Evolutionary conservation across 495 filamentous ascomycete genomes (phyloP), one percentile per base, ranked within the genome.

Genomic region (Penicillium egyptiacum): DNA sequence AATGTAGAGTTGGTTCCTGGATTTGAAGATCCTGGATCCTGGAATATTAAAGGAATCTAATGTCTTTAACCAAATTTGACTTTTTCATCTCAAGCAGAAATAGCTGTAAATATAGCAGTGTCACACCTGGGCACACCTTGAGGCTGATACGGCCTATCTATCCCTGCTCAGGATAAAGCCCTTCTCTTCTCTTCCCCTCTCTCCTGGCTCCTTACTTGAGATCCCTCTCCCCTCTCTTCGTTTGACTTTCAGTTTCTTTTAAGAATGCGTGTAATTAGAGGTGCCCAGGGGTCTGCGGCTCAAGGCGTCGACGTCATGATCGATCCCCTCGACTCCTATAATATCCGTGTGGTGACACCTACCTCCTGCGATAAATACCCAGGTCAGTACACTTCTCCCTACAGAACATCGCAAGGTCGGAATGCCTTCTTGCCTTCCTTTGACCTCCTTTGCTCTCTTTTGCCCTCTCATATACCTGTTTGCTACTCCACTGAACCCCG

Each of bases 301-400:
- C 53, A 56, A 39, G 57, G 68, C 31, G 52, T 68, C 53, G 57
- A 69, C 31, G 52, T 68, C 53, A 62, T 60, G 55, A 57, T 74
- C 57, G 61, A 63, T 51, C 50, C 63, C 11, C 60, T 71, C 25
- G 65, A 71, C 59, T 55, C 65, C 55, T 72, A 65, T 43, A 64
- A 72, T 33, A 75, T 76, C 56, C 64, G 56, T 43, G 57, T 76
- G 2, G 56, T 68, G 31, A 53, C 66, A 31, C 64, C 60, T 52
- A 62, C 61, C 50, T 69, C 69, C 44, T 67, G 63, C 55, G 71
- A 78, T 65, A 78, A 75, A 63, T 78, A 78, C 62, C 74, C 74
- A 64, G 75, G 75, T 75, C 57, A 57, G 72, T 53, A 9, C 7
- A 16, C 30, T 50, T 41, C n/a, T 22, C 26, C 42, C 49, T 45